These are phyloP conservation scores for Davidsoniella virescens DNA, from an alignment of 2,329 filamentous ascomycete species.

Conservation along the genomic window DNA sequence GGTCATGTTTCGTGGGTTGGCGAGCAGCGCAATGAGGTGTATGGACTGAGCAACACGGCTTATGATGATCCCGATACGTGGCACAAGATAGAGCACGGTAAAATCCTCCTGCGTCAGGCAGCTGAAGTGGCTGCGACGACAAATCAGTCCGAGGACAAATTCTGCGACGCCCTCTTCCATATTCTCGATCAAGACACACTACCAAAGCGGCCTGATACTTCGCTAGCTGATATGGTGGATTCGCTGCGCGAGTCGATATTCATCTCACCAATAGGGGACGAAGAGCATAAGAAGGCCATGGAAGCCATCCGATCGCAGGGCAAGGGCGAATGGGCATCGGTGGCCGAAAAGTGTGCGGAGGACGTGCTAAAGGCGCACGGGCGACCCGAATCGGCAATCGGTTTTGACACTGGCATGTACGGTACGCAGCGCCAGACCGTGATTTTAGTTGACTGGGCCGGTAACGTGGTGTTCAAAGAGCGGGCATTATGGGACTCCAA, in stretches of 20 bases:
- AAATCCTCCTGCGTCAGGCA: conserved; percentile 26
- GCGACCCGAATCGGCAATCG: conserved; percentile 23
- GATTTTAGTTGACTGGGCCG: conserved; percentile 45
- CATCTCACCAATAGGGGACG: conserved; percentile 39
- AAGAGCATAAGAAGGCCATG: conserved; percentile 29
- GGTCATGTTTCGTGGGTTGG: conserved; percentile 42
- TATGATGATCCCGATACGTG: conserved; percentile 37
- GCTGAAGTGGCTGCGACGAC: conserved; percentile 26
- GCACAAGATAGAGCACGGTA: conserved; percentile 44
- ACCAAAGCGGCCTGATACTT: conserved; percentile 24
- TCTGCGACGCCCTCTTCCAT: conserved; percentile 35
- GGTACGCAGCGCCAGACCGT: conserved; percentile 50
- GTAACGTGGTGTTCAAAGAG: conserved; percentile 43
- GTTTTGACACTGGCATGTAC: conserved; percentile 43
- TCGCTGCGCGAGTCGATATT: conserved; percentile 44
- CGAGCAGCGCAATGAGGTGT: conserved; percentile 32
- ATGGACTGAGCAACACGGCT: conserved; percentile 46
- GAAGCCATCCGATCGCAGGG: conserved; percentile 24
- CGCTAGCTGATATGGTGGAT: conserved; percentile 36
- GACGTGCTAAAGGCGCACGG: conserved; percentile 23
- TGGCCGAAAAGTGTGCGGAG: conserved; percentile 18
- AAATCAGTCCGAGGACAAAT: conserved; percentile 27
- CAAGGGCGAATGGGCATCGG: background rate
- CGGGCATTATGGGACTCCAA: conserved; percentile 42
- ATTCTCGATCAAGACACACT: conserved; percentile 43